Evolutionary conservation across 2,329 filamentous ascomycete genomes (phyloP).

Genomic region (Pseudocercospora cruenta): DNA sequence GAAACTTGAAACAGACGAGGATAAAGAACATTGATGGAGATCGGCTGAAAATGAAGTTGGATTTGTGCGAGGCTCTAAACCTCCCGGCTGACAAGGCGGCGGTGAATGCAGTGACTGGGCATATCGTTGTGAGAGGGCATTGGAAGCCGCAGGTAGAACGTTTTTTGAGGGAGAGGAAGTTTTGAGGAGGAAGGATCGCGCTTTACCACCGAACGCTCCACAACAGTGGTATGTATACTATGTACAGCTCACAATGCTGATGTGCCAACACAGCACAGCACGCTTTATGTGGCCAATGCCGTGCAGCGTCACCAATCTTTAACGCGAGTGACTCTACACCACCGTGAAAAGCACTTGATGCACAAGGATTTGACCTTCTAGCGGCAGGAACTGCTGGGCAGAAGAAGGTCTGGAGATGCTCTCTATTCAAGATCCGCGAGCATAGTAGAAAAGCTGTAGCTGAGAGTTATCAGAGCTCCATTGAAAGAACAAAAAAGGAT

Average conservation of each 20-base stretch:
- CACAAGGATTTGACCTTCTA: too few species aligned
- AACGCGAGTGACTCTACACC: not conserved
- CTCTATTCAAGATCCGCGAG: too few species aligned
- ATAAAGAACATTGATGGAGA: slow-evolving; percentile 82
- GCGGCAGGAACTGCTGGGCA: too few species aligned
- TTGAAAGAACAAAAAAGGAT: too few species aligned
- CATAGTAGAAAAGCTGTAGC: too few species aligned
- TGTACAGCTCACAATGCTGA: not conserved
- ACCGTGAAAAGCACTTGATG: not conserved
- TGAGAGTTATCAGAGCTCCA: too few species aligned
- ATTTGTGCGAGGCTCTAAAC: slow-evolving; percentile 62
- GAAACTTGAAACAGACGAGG: slow-evolving; percentile 72
- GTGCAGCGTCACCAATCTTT: not conserved
- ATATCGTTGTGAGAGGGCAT: slow-evolving; percentile 69
- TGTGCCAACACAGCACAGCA: not conserved
- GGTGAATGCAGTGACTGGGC: slow-evolving; percentile 66
- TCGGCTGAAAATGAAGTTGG: slow-evolving; percentile 62
- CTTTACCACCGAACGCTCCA: not conserved
- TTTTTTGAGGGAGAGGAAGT: slow-evolving; percentile 42
- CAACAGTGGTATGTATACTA: not conserved
- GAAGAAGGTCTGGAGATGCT: too few species aligned
- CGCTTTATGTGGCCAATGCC: not conserved
- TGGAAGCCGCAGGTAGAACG: slow-evolving; percentile 38
- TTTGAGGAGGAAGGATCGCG: slow-evolving; percentile 30
- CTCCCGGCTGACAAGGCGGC: slow-evolving; percentile 53